Percentiles rank a stretch among this genome's conserved stretches.
Conservation (phyloP, 202 grass and related monocot species). For the Hordeum pubiflorum region DNA sequence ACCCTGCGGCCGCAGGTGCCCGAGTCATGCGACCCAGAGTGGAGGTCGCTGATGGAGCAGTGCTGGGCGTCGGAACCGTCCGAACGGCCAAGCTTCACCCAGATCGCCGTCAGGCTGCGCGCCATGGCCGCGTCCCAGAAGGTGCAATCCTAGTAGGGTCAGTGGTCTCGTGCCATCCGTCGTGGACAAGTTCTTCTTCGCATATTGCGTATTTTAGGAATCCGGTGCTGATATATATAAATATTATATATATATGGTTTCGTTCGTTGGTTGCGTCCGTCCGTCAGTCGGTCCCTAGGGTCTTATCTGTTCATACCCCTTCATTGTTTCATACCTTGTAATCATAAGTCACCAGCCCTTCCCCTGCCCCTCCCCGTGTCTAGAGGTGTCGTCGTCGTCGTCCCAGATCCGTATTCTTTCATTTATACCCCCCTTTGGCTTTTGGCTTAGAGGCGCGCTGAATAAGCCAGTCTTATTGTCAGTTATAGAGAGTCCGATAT, state of each 20-base stretch:
- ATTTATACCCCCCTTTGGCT: slow-evolving; percentile 47
- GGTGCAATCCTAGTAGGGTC: slow-evolving; percentile 36
- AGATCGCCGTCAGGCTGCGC: slow-evolving; percentile 59
- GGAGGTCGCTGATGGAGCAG: slow-evolving; percentile 88
- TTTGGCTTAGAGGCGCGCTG: slow-evolving; percentile 20
- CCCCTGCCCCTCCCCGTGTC: not conserved
- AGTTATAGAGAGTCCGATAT: slow-evolving; percentile 48
- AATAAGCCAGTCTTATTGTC: slow-evolving; percentile 43
- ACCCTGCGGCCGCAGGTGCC: slow-evolving; percentile 66
- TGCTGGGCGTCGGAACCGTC: slow-evolving; percentile 87
- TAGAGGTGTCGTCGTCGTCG: slow-evolving; percentile 20
- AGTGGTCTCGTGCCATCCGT: not conserved
- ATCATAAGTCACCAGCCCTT: slow-evolving; percentile 25
- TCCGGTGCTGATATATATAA: slow-evolving; percentile 25
- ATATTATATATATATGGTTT: not conserved
- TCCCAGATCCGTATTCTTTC: slow-evolving; percentile 58
- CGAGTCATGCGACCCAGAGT: slow-evolving; percentile 67
- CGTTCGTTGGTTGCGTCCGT: slow-evolving; percentile 7
- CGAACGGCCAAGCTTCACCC: slow-evolving; percentile 69
- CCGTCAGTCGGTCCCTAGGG: not conserved
- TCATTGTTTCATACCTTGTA: slow-evolving; percentile 70
- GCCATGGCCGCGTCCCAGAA: slow-evolving; percentile 69
- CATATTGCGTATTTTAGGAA: slow-evolving; percentile 15
- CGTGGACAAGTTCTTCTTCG: not conserved
- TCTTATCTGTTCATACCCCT: slow-evolving; percentile 57